Conservation (phyloP, 139 green algal genomes). For the Haematococcus lacustris region DNA sequence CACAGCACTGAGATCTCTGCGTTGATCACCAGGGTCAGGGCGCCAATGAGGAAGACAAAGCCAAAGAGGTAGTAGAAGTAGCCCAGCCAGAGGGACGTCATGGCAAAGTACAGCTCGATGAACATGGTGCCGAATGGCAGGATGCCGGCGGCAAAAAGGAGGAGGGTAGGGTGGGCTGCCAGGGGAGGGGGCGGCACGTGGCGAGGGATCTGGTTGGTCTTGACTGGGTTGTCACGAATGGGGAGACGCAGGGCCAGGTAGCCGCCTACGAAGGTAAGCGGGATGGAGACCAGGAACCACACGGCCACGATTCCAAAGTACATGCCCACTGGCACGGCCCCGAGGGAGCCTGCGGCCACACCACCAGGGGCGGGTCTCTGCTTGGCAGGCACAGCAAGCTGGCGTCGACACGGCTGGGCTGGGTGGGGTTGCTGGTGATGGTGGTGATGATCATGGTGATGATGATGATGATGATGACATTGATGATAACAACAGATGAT, state of each 20-base stretch:
- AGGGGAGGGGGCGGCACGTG: constrained; percentile 77
- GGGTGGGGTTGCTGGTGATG: too few species aligned
- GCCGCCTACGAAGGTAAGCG: constrained; percentile 61
- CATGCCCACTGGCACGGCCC: constrained; percentile 77
- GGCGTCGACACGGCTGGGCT: too few species aligned
- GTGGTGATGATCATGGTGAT: too few species aligned
- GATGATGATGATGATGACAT: too few species aligned
- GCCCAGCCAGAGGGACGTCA: constrained; percentile 82
- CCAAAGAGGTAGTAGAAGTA: constrained; percentile 96
- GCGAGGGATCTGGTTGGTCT: constrained; percentile 94
- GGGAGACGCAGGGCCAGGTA: constrained; percentile 45
- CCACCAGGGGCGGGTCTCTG: too few species aligned
- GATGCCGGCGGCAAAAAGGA: constrained; percentile 83
- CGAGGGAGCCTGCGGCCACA: constrained; percentile 38
- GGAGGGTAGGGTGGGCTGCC: constrained; percentile 64
- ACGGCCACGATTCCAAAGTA: constrained; percentile 83
- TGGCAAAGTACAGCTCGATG: constrained; percentile 96
- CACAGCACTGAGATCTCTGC: constrained; percentile 77
- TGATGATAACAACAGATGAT: too few species aligned
- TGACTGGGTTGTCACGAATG: constrained; percentile 65
- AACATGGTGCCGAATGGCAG: constrained; percentile 94
- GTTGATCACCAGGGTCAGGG: constrained; percentile 79
- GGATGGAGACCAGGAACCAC: constrained; percentile 86
- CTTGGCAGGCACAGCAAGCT: too few species aligned
- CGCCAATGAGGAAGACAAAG: constrained; percentile 81